phyloP scores from a whole-genome alignment of 2,329 filamentous ascomycete genomes.

The Rutstroemia sp. region DNA sequence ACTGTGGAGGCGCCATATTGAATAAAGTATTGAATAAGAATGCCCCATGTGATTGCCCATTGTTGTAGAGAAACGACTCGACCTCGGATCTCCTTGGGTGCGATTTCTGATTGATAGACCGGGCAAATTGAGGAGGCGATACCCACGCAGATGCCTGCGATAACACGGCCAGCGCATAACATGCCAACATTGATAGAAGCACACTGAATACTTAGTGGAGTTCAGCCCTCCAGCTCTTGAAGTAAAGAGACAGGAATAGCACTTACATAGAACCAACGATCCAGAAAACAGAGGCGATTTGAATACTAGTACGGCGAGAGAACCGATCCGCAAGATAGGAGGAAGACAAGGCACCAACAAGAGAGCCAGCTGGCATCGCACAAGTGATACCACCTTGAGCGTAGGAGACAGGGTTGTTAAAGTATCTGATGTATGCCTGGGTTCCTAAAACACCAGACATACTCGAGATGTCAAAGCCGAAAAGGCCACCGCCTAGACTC shows the following conservation, averaged over 20 bases:
- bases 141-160: constrained; percentile 67
- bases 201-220: constrained; percentile 44
- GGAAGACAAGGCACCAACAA: constrained; percentile 51
- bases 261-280: constrained; percentile 35
- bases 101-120: constrained; percentile 61
- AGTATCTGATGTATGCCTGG: constrained; percentile 63
- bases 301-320: constrained; percentile 39
- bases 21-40: constrained; percentile 60
- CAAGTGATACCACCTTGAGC: constrained; percentile 65
- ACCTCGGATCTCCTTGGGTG: constrained; percentile 49
- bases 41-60: constrained; percentile 66
- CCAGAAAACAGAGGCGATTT: constrained; percentile 42
- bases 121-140: constrained; percentile 63
- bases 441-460: constrained; percentile 65
- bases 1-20: constrained; percentile 55
- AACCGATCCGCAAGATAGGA: constrained; percentile 47
- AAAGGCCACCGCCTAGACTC: constrained; percentile 51
- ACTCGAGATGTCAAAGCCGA: constrained; percentile 72
- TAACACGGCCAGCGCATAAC: constrained; percentile 62
- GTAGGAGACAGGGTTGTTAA: constrained; percentile 50
- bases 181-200: constrained; percentile 59
- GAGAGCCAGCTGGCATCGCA: constrained; percentile 66
- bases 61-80: constrained; percentile 59
- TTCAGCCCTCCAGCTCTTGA: background rate
- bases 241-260: background rate